phyloP scores from a whole-genome alignment of 768 basidiomycete genomes.

The Podaxis pistillaris region DNA sequence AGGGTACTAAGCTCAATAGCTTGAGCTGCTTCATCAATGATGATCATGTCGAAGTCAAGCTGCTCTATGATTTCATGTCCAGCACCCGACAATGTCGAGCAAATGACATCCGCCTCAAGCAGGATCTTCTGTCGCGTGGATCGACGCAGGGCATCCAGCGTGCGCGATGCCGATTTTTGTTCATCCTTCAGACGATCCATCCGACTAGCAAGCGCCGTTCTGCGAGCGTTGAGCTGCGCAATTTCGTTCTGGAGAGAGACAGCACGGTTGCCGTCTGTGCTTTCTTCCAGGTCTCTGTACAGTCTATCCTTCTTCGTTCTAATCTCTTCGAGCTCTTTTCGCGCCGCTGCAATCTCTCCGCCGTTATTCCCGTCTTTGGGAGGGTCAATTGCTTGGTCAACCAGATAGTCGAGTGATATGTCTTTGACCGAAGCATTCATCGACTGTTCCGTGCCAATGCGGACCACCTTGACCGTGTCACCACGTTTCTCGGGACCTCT shows the following conservation, averaged over 20 bases:
- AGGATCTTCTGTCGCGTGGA: slow-evolving; percentile 75
- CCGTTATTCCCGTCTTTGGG: slow-evolving; percentile 28
- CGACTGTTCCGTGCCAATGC: slow-evolving; percentile 76
- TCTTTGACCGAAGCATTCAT: slow-evolving; percentile 82
- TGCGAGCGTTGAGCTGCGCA: slow-evolving; percentile 55
- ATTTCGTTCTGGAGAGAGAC: slow-evolving; percentile 71
- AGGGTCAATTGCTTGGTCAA: slow-evolving; percentile 72
- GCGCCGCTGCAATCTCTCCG: slow-evolving; percentile 52
- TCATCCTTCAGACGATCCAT: slow-evolving; percentile 81
- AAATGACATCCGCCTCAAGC: slow-evolving; percentile 88
- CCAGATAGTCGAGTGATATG: slow-evolving; percentile 82
- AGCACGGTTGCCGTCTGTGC: slow-evolving; percentile 57
- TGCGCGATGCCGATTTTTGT: slow-evolving; percentile 75
- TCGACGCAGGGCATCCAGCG: slow-evolving; percentile 79
- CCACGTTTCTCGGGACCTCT: slow-evolving; percentile 49
- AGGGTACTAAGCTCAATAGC: slow-evolving; percentile 92
- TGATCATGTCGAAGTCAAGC: slow-evolving; percentile 90
- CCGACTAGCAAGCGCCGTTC: slow-evolving; percentile 62
- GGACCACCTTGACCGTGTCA: slow-evolving; percentile 60
- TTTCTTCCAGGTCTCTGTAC: slow-evolving; percentile 50
- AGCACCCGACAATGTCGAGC: slow-evolving; percentile 88
- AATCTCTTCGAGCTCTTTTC: slow-evolving; percentile 67
- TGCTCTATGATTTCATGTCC: slow-evolving; percentile 84
- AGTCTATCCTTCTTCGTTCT: slow-evolving; percentile 60
- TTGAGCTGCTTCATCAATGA: slow-evolving; percentile 98